These are phyloP conservation scores for Zymoseptoria tritici DNA, from an alignment of 2,329 filamentous ascomycete genomes.

Conservation along the genomic window DNA sequence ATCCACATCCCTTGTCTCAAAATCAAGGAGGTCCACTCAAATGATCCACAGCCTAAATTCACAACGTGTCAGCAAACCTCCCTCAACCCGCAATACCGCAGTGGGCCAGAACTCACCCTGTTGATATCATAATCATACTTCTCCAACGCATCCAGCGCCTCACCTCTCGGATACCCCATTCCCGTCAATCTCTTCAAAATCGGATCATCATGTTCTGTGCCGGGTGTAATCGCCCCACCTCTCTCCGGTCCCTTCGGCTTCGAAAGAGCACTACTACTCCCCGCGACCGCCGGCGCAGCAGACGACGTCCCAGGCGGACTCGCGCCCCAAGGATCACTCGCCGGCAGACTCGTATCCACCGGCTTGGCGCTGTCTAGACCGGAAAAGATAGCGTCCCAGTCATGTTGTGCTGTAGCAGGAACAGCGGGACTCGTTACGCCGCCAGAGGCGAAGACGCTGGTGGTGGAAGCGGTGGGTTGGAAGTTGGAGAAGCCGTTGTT, in stretches of 20 bases:
- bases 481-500: conserved; percentile 24
- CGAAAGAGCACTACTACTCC: conserved; percentile 6
- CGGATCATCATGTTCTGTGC: conserved; percentile 79
- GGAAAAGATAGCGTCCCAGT: conserved; percentile 94
- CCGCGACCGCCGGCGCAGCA: conserved; percentile 8
- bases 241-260: conserved; percentile 8
- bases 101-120: conserved; percentile 73
- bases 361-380: conserved; percentile 54
- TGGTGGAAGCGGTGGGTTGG: conserved; percentile 10
- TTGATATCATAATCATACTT: conserved; percentile 95
- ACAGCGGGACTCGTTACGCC: conserved; percentile 19
- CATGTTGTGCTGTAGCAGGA: conserved; percentile 49
- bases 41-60: conserved; percentile 11
- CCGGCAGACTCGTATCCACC: conserved; percentile 21
- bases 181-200: conserved; percentile 81
- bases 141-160: conserved; percentile 74
- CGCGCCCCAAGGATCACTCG: conserved; percentile 24
- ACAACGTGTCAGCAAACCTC: no score
- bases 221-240: conserved; percentile 63
- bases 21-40: not conserved
- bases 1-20: not conserved
- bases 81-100: no score
- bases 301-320: conserved; percentile 8
- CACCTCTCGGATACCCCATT: conserved; percentile 75
- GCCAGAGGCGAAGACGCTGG: conserved; percentile 8